Percentiles rank a stretch among this genome's conserved stretches.
phyloP scores from a whole-genome alignment of 371 early-diverging fungal species.

The Zancudomyces culisetae region DNA sequence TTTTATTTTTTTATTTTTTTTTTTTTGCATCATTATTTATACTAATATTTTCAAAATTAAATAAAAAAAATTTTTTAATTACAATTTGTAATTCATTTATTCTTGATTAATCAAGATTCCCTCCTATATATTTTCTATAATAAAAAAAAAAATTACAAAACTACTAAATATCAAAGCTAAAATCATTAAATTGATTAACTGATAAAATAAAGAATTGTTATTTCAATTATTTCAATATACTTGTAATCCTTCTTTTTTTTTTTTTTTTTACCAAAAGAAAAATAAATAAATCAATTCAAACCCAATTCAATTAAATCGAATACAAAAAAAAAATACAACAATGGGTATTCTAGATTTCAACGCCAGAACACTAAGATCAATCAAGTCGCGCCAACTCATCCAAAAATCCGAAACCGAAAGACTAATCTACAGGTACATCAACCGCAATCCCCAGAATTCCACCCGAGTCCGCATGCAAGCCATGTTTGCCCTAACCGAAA shows the following conservation, averaged over 20 bases:
- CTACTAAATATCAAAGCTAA: not conserved
- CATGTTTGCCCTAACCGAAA: slow-evolving; percentile 50
- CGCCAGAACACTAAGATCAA: slow-evolving; percentile 49
- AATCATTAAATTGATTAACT: not conserved
- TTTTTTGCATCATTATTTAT: too few relatives aligned
- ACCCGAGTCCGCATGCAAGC: slow-evolving; percentile 64
- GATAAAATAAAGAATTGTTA: too few relatives aligned
- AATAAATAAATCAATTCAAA: not conserved
- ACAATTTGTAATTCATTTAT: too few relatives aligned
- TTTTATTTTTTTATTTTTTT: too few relatives aligned
- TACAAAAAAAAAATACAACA: not conserved
- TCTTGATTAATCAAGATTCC: too few relatives aligned
- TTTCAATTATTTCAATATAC: not conserved
- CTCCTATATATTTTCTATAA: too few relatives aligned
- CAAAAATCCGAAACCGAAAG: slow-evolving; percentile 51
- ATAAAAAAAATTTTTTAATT: too few relatives aligned
- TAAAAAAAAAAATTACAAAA: not conserved
- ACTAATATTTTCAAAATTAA: too few relatives aligned
- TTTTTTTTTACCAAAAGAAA: not conserved
- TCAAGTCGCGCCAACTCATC: slow-evolving; percentile 46
- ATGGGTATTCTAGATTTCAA: slow-evolving; percentile 7
- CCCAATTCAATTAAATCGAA: not conserved
- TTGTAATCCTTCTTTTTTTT: not conserved
- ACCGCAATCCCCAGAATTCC: slow-evolving; percentile 55
- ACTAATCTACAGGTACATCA: slow-evolving; percentile 57